Conservation (phyloP, 352 stramenopile species). For the Phytophthora idaei region DNA sequence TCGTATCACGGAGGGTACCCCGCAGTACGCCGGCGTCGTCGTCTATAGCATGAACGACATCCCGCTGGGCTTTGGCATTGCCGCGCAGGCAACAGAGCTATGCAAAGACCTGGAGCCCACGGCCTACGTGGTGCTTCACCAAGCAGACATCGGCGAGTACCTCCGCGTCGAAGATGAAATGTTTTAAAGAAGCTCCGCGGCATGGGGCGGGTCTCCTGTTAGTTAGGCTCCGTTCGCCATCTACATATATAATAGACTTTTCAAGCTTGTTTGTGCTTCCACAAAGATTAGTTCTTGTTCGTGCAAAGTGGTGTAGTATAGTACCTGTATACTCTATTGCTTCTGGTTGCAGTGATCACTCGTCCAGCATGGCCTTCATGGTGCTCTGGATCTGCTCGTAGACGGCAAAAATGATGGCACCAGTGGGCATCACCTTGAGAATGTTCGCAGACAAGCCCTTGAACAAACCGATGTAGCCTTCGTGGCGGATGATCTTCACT, state of each 20-base stretch:
- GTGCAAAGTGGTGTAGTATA: conserved; percentile 11
- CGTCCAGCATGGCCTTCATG: conserved; percentile 54
- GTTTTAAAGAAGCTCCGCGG: conserved; percentile 78
- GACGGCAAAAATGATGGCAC: conserved; percentile 93
- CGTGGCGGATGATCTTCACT: conserved; percentile 87
- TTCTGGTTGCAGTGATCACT: conserved; percentile 26
- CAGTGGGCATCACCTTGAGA: conserved; percentile 95
- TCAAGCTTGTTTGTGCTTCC: conserved; percentile 37
- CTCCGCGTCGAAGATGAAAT: conserved; percentile 98
- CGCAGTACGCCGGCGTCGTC: conserved; percentile 98
- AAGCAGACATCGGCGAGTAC: conserved; percentile 99
- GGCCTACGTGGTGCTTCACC: conserved; percentile 98
- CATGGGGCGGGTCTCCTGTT: conserved; percentile 1
- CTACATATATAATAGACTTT: conserved; percentile 69
- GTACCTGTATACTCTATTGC: conserved; percentile 34
- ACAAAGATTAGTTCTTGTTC: conserved; percentile 9
- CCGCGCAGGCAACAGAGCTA: conserved; percentile 95
- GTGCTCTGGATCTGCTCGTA: conserved; percentile 84
- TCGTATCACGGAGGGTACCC: conserved; percentile 97
- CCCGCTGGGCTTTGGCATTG: conserved; percentile 97
- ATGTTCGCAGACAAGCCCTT: conserved; percentile 96
- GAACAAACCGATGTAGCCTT: conserved; percentile 95
- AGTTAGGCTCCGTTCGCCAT: conserved; percentile 27
- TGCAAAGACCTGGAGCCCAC: conserved; percentile 96
- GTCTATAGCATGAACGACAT: conserved; percentile 99